Percentiles rank a stretch among this genome's conserved stretches.
phyloP scores from a whole-genome alignment of 495 filamentous ascomycete genomes.

The Haplographium delicatum region DNA sequence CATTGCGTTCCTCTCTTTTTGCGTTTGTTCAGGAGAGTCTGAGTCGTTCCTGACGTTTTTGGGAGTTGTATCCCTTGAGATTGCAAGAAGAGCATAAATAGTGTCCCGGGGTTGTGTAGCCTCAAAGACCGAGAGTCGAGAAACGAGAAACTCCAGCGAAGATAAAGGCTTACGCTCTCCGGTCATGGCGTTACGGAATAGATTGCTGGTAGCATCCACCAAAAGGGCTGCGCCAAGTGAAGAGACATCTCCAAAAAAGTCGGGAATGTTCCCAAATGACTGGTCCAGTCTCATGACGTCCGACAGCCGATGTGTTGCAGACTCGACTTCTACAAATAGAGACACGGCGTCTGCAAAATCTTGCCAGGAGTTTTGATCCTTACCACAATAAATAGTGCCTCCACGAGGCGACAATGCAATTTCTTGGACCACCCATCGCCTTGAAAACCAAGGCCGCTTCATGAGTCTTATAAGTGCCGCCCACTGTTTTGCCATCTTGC shows the following conservation, averaged over 20 bases:
- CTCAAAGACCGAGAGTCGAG: not conserved
- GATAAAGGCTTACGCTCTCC: not conserved
- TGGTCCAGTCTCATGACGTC: not conserved
- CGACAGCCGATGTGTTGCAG: not conserved
- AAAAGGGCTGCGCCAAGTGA: constrained; percentile 31
- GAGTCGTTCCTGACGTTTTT: not conserved
- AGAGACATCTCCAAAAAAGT: constrained; percentile 23
- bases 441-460: constrained; percentile 30
- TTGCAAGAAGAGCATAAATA: constrained; percentile 4
- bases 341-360: constrained; percentile 25
- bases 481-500: constrained; percentile 22
- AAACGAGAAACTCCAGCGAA: not conserved
- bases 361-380: constrained; percentile 24
- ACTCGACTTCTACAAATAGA: not conserved
- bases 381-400: constrained; percentile 28
- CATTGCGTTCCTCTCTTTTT: not conserved
- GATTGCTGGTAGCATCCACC: constrained; percentile 32
- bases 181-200: constrained; percentile 18
- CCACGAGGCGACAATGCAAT: constrained; percentile 29
- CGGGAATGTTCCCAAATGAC: not conserved
- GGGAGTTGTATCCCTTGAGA: constrained; percentile 1
- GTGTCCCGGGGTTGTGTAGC: constrained; percentile 8
- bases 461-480: constrained; percentile 26
- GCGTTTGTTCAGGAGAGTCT: not conserved
- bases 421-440: constrained; percentile 35